These are phyloP conservation scores for Oenanthe javanica DNA, from an alignment of 140 eudicot species.

Conservation along the genomic window DNA sequence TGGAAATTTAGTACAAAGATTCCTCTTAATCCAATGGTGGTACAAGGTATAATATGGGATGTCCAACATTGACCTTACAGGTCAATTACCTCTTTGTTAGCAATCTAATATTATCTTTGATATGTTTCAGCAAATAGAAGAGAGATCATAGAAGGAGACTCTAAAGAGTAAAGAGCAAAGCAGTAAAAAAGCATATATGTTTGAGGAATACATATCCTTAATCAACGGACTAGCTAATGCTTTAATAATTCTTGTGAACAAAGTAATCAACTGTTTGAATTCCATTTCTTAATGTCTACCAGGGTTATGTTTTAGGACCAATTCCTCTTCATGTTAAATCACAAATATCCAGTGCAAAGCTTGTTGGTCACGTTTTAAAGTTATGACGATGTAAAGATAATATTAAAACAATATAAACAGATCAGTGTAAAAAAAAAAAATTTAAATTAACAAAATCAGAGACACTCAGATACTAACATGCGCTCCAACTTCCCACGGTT, in stretches of 20 bases:
- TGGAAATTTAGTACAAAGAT: neutral
- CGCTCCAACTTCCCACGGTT: conserved; percentile 95
- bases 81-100: neutral
- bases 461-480: conserved; percentile 43
- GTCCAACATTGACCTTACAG: neutral
- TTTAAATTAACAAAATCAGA: neutral
- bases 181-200: neutral
- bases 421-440: neutral
- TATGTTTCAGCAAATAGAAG: neutral
- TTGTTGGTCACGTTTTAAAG: neutral
- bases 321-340: neutral
- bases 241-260: neutral
- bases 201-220: neutral
- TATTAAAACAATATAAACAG: neutral
- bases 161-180: neutral
- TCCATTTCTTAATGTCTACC: neutral
- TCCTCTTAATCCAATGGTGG: neutral
- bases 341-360: neutral
- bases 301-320: neutral
- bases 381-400: neutral
- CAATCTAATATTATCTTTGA: neutral
- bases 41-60: neutral
- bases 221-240: neutral
- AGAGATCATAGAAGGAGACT: neutral
- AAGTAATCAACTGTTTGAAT: neutral